Evolutionary conservation across 2,329 filamentous ascomycete species (phyloP).

Genomic region (Stagonosporopsis vannaccii): DNA sequence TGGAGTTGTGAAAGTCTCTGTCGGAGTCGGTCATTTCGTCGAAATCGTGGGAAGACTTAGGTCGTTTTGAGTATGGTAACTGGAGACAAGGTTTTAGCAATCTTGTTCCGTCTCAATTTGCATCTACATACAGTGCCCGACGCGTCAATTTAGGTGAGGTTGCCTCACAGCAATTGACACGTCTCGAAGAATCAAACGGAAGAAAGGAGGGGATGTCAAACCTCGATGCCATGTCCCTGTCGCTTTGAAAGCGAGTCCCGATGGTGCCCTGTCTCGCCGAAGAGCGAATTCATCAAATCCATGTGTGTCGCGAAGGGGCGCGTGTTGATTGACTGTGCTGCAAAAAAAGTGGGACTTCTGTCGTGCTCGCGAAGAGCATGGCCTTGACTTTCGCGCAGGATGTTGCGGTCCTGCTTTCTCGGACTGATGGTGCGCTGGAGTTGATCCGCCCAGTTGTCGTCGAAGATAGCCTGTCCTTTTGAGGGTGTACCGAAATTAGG

Average conservation of each 20-base stretch:
- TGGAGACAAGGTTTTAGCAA: slow-evolving; percentile 59
- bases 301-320: slow-evolving; percentile 85
- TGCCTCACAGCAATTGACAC: slow-evolving; percentile 46
- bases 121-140: slow-evolving; percentile 53
- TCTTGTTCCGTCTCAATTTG: slow-evolving; percentile 50
- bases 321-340: slow-evolving; percentile 37
- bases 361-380: slow-evolving; percentile 62
- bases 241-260: slow-evolving; percentile 58
- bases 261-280: slow-evolving; percentile 67
- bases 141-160: slow-evolving; percentile 43
- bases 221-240: slow-evolving; percentile 79
- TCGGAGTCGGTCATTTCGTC: slow-evolving; percentile 70
- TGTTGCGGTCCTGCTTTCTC: slow-evolving; percentile 85
- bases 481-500: slow-evolving; percentile 59
- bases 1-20: slow-evolving; percentile 72
- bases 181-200: slow-evolving; percentile 48
- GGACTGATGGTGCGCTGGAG: slow-evolving; percentile 93
- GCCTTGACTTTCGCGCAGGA: slow-evolving; percentile 70
- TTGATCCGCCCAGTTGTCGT: slow-evolving; percentile 92
- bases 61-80: slow-evolving; percentile 86
- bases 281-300: slow-evolving; percentile 95
- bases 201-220: slow-evolving; percentile 70
- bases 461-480: slow-evolving; percentile 63
- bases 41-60: slow-evolving; percentile 71
- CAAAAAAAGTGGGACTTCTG: slow-evolving; percentile 44